Evolutionary conservation across 2,329 filamentous ascomycete genomes (phyloP).

Genomic region (Aspergillus ustus): DNA sequence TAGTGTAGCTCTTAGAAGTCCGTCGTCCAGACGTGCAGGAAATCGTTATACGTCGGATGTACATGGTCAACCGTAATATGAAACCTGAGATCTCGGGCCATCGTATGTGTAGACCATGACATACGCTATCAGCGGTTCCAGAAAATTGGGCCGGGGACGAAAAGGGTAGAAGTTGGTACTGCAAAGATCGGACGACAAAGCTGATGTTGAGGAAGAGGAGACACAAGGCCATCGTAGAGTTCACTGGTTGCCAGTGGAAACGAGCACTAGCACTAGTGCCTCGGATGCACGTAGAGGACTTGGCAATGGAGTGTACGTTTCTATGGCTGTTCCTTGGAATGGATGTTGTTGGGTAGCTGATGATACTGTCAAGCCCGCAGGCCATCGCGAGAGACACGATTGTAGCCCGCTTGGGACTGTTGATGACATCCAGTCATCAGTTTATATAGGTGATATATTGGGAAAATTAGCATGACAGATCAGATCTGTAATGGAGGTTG

Average conservation of each 20-base stretch:
- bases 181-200: neutral
- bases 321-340: slow-evolving; percentile 1
- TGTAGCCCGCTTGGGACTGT: neutral
- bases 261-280: neutral
- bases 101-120: neutral
- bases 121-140: slow-evolving; percentile 5
- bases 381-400: neutral
- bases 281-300: neutral
- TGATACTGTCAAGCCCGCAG: neutral
- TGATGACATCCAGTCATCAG: neutral
- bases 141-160: slow-evolving; percentile 21
- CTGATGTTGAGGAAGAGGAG: neutral
- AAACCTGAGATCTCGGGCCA: neutral
- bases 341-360: neutral
- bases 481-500: neutral
- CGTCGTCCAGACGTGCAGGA: neutral
- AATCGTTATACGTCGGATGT: slow-evolving; percentile 11
- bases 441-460: neutral
- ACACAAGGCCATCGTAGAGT: neutral
- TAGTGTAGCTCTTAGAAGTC: neutral
- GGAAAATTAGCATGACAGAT: neutral
- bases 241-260: neutral
- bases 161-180: slow-evolving; percentile 17
- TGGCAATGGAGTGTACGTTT: neutral
- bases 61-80: slow-evolving; percentile 8